Percentiles rank a stretch among this genome's conserved stretches.
phyloP scores from a whole-genome alignment of 371 early-diverging fungal species.

The Mortierella sp. region DNA sequence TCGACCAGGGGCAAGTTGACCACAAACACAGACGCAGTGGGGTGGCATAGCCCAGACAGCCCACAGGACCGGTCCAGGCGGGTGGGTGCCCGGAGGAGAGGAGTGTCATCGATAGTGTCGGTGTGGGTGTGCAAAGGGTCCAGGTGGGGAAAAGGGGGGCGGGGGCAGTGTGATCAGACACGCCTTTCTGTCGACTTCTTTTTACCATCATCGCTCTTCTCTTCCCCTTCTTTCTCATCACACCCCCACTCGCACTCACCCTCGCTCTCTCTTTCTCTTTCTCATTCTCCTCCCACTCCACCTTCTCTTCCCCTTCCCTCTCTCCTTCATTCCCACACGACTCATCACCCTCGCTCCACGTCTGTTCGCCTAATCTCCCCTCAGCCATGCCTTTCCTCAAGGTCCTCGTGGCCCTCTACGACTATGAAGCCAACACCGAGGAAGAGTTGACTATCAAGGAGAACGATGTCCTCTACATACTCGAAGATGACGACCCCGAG shows the following conservation, averaged over 20 bases:
- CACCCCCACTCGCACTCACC: background rate
- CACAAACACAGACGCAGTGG: no score
- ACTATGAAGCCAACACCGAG: slow-evolving; percentile 85
- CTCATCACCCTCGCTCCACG: slow-evolving; percentile 1
- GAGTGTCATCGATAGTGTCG: no score
- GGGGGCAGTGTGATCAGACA: no score
- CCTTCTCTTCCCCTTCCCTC: background rate
- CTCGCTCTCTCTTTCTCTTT: background rate
- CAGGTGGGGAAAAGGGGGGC: no score
- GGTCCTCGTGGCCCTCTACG: slow-evolving; percentile 75
- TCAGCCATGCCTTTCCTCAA: slow-evolving; percentile 62
- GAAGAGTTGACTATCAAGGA: slow-evolving; percentile 89
- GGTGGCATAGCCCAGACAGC: no score
- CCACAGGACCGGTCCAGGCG: no score
- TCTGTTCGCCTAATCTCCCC: background rate
- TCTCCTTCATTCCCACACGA: background rate
- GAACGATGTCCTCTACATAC: slow-evolving; percentile 77
- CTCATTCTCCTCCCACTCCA: background rate
- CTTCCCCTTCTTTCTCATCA: background rate
- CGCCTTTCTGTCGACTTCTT: no score
- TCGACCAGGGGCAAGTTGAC: no score
- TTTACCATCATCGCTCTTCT: slow-evolving; percentile 3
- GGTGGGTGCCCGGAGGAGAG: no score
- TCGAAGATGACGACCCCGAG: slow-evolving; percentile 80
- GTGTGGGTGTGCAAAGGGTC: no score